Percentiles rank a stretch among this genome's conserved stretches.
Conservation (phyloP, 352 stramenopile species). For the Phytopythium oedochilum region DNA sequence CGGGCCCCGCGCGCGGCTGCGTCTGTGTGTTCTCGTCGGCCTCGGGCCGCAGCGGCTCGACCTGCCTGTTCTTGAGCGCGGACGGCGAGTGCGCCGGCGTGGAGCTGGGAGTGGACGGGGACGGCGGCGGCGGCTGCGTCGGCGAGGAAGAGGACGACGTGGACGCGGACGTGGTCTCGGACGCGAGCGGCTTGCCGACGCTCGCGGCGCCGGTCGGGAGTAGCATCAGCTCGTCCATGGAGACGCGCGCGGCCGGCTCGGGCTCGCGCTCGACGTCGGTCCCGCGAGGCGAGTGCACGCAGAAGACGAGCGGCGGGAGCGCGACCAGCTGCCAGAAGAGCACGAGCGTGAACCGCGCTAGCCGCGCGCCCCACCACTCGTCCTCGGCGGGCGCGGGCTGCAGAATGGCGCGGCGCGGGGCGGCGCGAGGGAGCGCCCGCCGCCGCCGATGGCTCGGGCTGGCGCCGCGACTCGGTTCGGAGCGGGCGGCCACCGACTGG, state of each 20-base stretch:
- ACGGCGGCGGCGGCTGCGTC: constrained; percentile 11
- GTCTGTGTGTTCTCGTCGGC: constrained; percentile 12
- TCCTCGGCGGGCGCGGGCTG: constrained; percentile 2
- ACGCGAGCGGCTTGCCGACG: not conserved
- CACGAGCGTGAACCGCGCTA: constrained; percentile 28
- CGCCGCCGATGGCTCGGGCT: no score
- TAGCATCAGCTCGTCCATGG: not conserved
- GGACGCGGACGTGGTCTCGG: not conserved
- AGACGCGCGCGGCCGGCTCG: not conserved
- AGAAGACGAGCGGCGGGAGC: constrained; percentile 5
- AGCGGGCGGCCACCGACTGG: no score
- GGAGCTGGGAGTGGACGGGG: constrained; percentile 11
- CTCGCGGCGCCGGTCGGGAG: not conserved
- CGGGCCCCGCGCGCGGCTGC: constrained; percentile 22
- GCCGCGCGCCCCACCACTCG: constrained; percentile 25
- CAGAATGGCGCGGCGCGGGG: not conserved
- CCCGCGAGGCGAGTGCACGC: not conserved
- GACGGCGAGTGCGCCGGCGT: not conserved
- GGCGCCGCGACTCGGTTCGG: no score
- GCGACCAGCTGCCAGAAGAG: constrained; percentile 25
- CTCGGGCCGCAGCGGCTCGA: constrained; percentile 16
- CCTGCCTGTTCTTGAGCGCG: not conserved
- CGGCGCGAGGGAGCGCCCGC: not conserved
- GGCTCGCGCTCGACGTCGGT: constrained; percentile 4
- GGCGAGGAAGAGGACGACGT: not conserved